Conservation (phyloP, 805 yeast genomes). For the Tetrapisispora taiwanensis region DNA sequence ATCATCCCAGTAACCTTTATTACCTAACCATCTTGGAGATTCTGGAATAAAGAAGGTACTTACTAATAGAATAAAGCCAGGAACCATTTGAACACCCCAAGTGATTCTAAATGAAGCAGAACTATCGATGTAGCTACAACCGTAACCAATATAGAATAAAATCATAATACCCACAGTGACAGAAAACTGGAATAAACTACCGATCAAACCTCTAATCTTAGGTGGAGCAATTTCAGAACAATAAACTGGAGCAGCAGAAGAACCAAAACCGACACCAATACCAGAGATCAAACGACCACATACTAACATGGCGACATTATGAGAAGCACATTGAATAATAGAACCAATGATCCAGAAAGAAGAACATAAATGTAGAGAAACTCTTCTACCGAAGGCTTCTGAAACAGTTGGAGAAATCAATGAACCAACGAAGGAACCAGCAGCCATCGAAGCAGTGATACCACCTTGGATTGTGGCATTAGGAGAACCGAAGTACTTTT, state of each 20-base stretch:
- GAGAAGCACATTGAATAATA: slow-evolving; percentile 39
- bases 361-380: slow-evolving; percentile 43
- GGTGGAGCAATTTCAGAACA: slow-evolving; percentile 67
- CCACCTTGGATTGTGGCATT: slow-evolving; percentile 51
- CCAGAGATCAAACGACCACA: slow-evolving; percentile 55
- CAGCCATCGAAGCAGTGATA: slow-evolving; percentile 66
- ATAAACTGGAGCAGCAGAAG: slow-evolving; percentile 73
- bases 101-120: slow-evolving; percentile 70
- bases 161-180: slow-evolving; percentile 59
- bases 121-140: slow-evolving; percentile 44
- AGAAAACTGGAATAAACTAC: slow-evolving; percentile 60
- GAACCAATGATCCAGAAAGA: slow-evolving; percentile 51
- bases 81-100: slow-evolving; percentile 57
- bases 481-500: slow-evolving; percentile 39
- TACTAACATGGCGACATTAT: slow-evolving; percentile 42
- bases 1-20: slow-evolving; percentile 41
- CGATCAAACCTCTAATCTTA: slow-evolving; percentile 55
- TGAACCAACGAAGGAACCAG: slow-evolving; percentile 60
- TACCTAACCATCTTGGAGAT: slow-evolving; percentile 39
- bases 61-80: slow-evolving; percentile 37
- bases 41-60: slow-evolving; percentile 38
- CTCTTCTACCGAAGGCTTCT: slow-evolving; percentile 41
- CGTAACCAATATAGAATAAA: slow-evolving; percentile 41
- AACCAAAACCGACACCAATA: slow-evolving; percentile 64
- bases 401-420: slow-evolving; percentile 37